These are phyloP conservation scores for Arthrobotrys megalospora DNA, from an alignment of 2,329 filamentous ascomycete species.

Conservation along the genomic window DNA sequence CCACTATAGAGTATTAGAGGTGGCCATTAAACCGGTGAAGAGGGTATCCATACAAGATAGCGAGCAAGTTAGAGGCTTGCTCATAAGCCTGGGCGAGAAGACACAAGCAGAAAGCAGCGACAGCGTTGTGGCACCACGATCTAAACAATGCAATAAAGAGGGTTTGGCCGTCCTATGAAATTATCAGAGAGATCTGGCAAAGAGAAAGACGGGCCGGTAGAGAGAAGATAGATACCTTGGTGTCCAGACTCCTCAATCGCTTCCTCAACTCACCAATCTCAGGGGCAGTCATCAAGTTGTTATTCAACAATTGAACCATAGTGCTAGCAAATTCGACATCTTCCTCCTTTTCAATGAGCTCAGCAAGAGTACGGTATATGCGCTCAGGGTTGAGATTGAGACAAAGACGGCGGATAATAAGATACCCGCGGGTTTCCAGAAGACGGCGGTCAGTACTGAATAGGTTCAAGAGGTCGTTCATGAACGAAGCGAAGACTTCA, in stretches of 20 bases:
- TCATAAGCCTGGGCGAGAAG: constrained; percentile 97
- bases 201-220: constrained; percentile 27
- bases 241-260: constrained; percentile 89
- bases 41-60: constrained; percentile 83
- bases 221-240: constrained; percentile 73
- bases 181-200: constrained; percentile 61
- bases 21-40: constrained; percentile 49
- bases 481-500: constrained; percentile 97
- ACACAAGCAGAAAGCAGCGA: constrained; percentile 96
- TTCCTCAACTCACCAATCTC: constrained; percentile 93
- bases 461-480: constrained; percentile 94
- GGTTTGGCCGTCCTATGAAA: constrained; percentile 85
- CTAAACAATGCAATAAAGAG: constrained; percentile 95
- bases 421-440: constrained; percentile 90
- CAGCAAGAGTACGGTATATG: constrained; percentile 94
- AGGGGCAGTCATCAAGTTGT: constrained; percentile 97
- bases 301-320: constrained; percentile 99
- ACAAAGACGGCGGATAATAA: constrained; percentile 96
- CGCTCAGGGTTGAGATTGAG: constrained; percentile 92
- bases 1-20: constrained; percentile 73
- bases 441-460: constrained; percentile 95
- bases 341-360: constrained; percentile 97
- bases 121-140: constrained; percentile 98
- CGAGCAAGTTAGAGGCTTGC: constrained; percentile 94
- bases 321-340: constrained; percentile 99